phyloP scores from a whole-genome alignment of 805 yeast genomes.

The Wickerhamomyces tratensis region DNA sequence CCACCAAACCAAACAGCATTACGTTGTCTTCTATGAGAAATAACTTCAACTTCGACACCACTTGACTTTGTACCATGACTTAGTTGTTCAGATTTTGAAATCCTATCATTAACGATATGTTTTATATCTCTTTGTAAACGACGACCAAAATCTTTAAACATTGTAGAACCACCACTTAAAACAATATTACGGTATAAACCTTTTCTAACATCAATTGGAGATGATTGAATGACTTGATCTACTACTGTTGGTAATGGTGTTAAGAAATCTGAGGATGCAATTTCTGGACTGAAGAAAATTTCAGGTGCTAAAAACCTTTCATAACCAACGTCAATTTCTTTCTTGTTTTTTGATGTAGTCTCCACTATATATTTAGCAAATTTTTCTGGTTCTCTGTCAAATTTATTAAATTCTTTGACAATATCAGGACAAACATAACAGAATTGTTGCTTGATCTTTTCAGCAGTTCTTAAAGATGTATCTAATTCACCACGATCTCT shows the following conservation, averaged over 20 bases:
- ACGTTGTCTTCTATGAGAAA: slow-evolving; percentile 93
- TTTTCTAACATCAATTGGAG: slow-evolving; percentile 97
- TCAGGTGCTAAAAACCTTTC: slow-evolving; percentile 99
- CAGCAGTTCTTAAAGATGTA: slow-evolving; percentile 91
- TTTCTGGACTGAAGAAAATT: slow-evolving; percentile 96
- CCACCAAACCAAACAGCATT: slow-evolving; percentile 99
- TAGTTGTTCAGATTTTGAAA: slow-evolving; percentile 66
- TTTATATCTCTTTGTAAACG: slow-evolving; percentile 93
- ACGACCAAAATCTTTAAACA: slow-evolving; percentile 98
- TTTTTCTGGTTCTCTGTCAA: slow-evolving; percentile 87
- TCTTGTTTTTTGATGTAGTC: slow-evolving; percentile 55
- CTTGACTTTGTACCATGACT: slow-evolving; percentile 63
- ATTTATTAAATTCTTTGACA: slow-evolving; percentile 90
- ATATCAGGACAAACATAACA: slow-evolving; percentile 98
- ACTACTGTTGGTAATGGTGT: slow-evolving; percentile 96
- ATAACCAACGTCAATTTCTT: slow-evolving; percentile 86
- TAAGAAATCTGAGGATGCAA: slow-evolving; percentile 87
- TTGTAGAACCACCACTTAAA: slow-evolving; percentile 94
- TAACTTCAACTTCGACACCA: slow-evolving; percentile 96
- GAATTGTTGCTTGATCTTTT: slow-evolving; percentile 90
- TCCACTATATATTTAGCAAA: slow-evolving; percentile 91
- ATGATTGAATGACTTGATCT: slow-evolving; percentile 87
- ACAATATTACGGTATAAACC: slow-evolving; percentile 94
- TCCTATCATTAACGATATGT: slow-evolving; percentile 79
- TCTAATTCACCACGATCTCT: slow-evolving; percentile 97